Percentiles rank a stretch among this genome's conserved stretches.
phyloP scores from a whole-genome alignment of 176 grass and related monocot genomes.

The Areca catechu region DNA sequence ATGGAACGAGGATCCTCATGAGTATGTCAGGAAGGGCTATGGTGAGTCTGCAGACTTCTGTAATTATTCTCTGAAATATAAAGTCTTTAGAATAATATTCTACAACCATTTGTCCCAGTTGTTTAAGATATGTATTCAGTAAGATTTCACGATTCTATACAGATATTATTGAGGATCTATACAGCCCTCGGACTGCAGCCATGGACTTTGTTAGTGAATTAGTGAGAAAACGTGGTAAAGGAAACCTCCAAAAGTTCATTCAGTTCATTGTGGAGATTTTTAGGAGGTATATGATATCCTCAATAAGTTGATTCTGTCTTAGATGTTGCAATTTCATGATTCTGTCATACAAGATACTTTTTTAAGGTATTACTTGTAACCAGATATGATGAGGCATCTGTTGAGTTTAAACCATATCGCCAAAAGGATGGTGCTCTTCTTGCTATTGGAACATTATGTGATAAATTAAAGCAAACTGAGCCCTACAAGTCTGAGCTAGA shows the following conservation, averaged over 20 bases:
- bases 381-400: slow-evolving; percentile 62
- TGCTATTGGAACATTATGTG: slow-evolving; percentile 83
- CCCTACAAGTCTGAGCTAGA: slow-evolving; percentile 79
- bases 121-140: no score
- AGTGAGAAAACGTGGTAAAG: slow-evolving; percentile 86
- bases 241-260: slow-evolving; percentile 80
- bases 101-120: no score
- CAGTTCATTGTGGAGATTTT: slow-evolving; percentile 89
- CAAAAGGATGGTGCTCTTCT: slow-evolving; percentile 97
- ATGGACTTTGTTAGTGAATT: slow-evolving; percentile 97
- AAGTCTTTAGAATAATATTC: no score
- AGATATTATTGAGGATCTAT: slow-evolving; percentile 97
- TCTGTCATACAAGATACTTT: no score
- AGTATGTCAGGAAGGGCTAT: slow-evolving; percentile 97
- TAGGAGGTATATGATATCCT: slow-evolving; percentile 33
- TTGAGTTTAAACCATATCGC: slow-evolving; percentile 55
- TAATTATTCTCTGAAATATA: no score
- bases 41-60: slow-evolving; percentile 33
- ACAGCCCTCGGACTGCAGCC: slow-evolving; percentile 83
- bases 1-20: slow-evolving; percentile 96
- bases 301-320: no score
- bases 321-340: no score
- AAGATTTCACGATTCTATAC: neutral
- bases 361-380: no score
- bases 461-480: slow-evolving; percentile 83